Conservation (phyloP, 2,329 filamentous ascomycete genomes). For the Trichoderma sp. region DNA sequence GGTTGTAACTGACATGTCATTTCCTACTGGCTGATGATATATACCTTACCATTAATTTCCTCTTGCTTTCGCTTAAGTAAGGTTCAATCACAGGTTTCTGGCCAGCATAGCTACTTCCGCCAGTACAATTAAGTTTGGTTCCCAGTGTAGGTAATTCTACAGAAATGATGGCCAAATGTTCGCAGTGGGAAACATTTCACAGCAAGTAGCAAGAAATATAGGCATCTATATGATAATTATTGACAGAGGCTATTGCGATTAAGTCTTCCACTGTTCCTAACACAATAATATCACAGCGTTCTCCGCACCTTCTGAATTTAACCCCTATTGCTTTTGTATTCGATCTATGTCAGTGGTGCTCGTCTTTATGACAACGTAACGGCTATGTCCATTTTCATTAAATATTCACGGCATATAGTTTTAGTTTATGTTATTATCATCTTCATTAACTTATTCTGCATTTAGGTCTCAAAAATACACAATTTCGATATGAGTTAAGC, state of each 20-base stretch:
- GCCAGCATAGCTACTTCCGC: background rate
- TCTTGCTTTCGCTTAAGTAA: too few species aligned
- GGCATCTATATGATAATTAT: background rate
- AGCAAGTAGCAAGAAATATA: background rate
- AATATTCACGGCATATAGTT: background rate
- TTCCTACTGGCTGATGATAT: too few species aligned
- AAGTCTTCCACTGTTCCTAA: background rate
- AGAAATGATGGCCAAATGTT: background rate
- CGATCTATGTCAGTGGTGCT: background rate
- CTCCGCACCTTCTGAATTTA: background rate
- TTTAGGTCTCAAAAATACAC: background rate
- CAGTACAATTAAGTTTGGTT: background rate
- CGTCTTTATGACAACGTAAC: background rate
- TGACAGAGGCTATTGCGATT: fast-evolving
- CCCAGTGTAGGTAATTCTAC: fast-evolving
- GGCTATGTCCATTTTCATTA: background rate
- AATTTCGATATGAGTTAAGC: background rate
- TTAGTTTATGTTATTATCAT: background rate
- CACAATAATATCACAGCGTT: background rate
- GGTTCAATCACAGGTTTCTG: background rate
- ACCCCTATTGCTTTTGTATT: background rate
- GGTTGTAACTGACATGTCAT: too few species aligned
- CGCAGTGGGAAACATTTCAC: background rate
- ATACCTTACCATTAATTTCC: too few species aligned
- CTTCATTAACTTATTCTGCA: background rate